Base-by-base conservation (phyloP, 306 rosid species). In the Quercus wislizeni region DNA sequence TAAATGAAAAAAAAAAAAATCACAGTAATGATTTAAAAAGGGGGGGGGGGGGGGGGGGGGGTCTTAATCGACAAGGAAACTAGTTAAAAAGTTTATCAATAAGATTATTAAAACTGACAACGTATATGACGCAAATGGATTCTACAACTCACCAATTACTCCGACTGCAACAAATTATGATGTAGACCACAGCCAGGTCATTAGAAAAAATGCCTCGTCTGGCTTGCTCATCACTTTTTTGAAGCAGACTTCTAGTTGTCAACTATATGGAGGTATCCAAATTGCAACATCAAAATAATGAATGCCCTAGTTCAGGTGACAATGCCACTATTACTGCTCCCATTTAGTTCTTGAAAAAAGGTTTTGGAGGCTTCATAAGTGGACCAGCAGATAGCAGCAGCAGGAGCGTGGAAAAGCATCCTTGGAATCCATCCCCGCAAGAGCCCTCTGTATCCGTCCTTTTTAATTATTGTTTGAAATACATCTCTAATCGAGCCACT, bases 341-440 rank as follows among this genome's bases (percentile, higher is more conserved):
- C 75, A n/a, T 90, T 91, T 65, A 86, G 71, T 55, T 89, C 93
- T 74, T 90, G 91, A 83, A 96, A 93, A 82, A 91, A 91, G 51
- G 88, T 79, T 84, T 96, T 96, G 30, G 89, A 88, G 28, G 96
- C 96, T 90, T 96, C 99, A 77, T 96, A 96, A 31, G 98, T 96
- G 19, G 99, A 91, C 99, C 99, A 96, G 89, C 94, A 91, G 74
- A 96, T 93, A 19, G 99, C 96, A 35, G 99, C 99, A 12, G 99
- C 99, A 8, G 99, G 99, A 78, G 99, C 93, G 75, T 96, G 99
- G 78, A 96, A 96, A 61, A 96, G 97, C 96, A 89, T 91, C 88
- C 98, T 89, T 25, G 99, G 99, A 81, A 84, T 83, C 99, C 99
- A 96, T 55, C 99, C 99, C 81, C 99, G 83, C 83, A 93, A 81